phyloP scores from a whole-genome alignment of 495 filamentous ascomycete species.

The Hamigera avellanea region DNA sequence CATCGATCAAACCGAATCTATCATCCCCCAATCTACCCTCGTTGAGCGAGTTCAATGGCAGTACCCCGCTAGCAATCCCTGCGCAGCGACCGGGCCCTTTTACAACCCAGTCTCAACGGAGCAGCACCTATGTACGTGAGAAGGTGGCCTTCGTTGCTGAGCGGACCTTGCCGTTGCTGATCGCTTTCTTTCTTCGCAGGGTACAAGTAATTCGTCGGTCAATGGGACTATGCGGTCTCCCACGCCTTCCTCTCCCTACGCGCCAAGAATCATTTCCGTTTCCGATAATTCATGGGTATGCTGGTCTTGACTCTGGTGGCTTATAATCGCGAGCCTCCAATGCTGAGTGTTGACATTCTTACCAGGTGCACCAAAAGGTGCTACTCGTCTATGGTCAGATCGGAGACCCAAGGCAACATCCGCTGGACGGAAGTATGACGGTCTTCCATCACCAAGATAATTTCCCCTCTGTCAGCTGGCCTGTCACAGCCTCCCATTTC shows the following conservation, averaged over 20 bases:
- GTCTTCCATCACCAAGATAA: slow-evolving; percentile 73
- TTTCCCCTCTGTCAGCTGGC: slow-evolving; percentile 73
- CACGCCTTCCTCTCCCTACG: slow-evolving; percentile 58
- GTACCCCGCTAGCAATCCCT: slow-evolving; percentile 14
- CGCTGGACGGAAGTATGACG: slow-evolving; percentile 68
- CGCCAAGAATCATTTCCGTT: slow-evolving; percentile 64
- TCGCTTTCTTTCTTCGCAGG: slow-evolving; percentile 10
- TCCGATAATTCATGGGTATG: slow-evolving; percentile 73
- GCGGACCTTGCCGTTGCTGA: background rate
- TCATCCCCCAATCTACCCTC: slow-evolving; percentile 43
- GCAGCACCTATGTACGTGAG: slow-evolving; percentile 35
- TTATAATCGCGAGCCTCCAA: no score
- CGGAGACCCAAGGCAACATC: slow-evolving; percentile 56
- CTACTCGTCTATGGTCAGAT: slow-evolving; percentile 70
- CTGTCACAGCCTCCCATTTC: slow-evolving; percentile 76
- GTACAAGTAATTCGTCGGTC: slow-evolving; percentile 35
- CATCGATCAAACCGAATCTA: slow-evolving; percentile 43
- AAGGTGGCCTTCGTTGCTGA: background rate
- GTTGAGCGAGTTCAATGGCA: slow-evolving; percentile 29
- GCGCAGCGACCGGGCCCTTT: slow-evolving; percentile 34
- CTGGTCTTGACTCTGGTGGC: no score
- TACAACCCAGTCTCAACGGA: slow-evolving; percentile 33
- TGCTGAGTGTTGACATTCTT: background rate
- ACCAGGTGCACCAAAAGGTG: slow-evolving; percentile 79
- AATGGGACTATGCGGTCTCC: slow-evolving; percentile 39